Evolutionary conservation across 2,329 filamentous ascomycete genomes (phyloP).

Genomic region (Colletotrichum phormii): DNA sequence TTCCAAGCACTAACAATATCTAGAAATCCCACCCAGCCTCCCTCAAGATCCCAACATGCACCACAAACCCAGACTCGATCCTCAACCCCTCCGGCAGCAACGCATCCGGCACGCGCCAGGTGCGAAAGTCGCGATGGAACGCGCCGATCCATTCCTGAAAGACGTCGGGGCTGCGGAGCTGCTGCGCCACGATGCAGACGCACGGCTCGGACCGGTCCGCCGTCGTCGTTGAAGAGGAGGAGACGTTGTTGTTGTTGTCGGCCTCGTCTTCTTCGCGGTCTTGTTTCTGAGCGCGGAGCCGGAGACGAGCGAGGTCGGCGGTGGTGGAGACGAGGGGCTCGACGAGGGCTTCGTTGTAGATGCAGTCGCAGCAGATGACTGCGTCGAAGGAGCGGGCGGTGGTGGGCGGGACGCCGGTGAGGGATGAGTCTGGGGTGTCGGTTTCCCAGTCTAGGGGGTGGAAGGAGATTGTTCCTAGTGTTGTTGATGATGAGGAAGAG

Average conservation of each 20-base stretch:
- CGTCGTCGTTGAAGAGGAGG: conserved; percentile 25
- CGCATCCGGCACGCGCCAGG: conserved; percentile 80
- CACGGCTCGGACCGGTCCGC: conserved; percentile 58
- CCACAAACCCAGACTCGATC: conserved; percentile 79
- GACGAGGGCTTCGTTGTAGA: conserved; percentile 92
- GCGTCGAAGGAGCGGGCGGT: conserved; percentile 69
- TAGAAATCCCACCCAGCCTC: conserved; percentile 1
- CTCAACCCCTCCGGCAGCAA: conserved; percentile 69
- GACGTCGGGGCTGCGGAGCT: conserved; percentile 85
- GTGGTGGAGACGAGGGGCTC: conserved; percentile 86
- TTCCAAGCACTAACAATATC: too few relatives aligned
- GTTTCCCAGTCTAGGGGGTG: conserved; percentile 86
- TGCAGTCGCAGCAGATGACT: conserved; percentile 89
- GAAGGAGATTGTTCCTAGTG: conserved; percentile 61
- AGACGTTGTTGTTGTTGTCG: conserved; percentile 10
- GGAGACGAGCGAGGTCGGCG: conserved; percentile 76
- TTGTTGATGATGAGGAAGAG: not conserved
- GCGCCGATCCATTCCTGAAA: conserved; percentile 83
- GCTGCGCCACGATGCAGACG: conserved; percentile 87
- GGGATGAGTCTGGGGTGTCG: conserved; percentile 60
- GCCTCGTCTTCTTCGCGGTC: not conserved
- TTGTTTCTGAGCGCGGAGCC: conserved; percentile 42
- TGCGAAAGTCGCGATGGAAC: conserved; percentile 74
- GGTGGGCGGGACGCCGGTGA: conserved; percentile 48
- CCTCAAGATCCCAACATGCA: conserved; percentile 80